Evolutionary conservation across 805 yeast species (phyloP), one percentile per base, ranked within the genome.

Genomic region (Kurtzmaniella fragi): DNA sequence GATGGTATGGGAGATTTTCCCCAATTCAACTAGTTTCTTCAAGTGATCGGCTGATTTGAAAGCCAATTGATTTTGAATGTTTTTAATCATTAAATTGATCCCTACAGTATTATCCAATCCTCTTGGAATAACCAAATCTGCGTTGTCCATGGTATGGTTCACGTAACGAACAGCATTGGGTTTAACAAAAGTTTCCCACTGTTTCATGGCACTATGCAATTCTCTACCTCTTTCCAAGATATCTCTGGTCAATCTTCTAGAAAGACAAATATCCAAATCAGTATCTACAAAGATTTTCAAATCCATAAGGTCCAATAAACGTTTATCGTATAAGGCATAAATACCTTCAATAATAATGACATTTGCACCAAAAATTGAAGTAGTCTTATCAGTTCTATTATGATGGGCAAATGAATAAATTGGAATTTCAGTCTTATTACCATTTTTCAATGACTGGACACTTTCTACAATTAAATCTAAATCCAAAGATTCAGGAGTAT

Each of bases 281-380:
- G 97, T 93, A 49, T 91, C 97, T 3, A 93, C 97, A 57, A 80
- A 93, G 14, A 91, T 77, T 59, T 85, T 91, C 42, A 88, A 70
- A 52, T 91, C 95, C 83, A 90, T 84, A 52, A 89, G 53, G 10
- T 76, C 82, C 39, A 83, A 61, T 13, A 93, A 61, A 31, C 89
- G 72, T 34, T 72, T 70, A 55, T 84, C 88, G 44, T 82, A 79
- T 32, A 93, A 61, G 0, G 96, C 88, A 56, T 85, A 87, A 3
- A 93, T 80, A 2, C 99, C 99, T 59, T 93, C 99, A 29, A 93
- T 66, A 5, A 93, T 83, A 38, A 93, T 84, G 15, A 93, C 95
- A 56, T 89, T 89, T 12, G 97, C 96, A 2, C 97, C 98, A 53
- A 89, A 90, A 14, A 93, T 78, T 3, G 90, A 80, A 35, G 82